Percentiles rank a stretch among this genome's conserved stretches.
Conservation (phyloP, 1,284 basidiomycete species). For the Paramarasmius palmivorus region DNA sequence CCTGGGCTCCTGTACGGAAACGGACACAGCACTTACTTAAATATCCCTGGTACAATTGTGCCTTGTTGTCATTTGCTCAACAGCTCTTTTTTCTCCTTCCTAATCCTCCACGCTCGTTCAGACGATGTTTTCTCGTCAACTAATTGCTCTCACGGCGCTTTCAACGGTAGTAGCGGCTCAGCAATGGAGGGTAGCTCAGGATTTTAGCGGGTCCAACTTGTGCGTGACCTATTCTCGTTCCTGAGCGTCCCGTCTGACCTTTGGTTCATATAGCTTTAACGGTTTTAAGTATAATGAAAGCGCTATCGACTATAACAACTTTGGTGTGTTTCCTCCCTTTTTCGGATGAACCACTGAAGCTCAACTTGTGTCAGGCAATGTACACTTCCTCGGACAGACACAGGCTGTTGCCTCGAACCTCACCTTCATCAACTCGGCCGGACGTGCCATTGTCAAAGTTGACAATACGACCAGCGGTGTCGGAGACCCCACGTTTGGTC, state of each 20-base stretch:
- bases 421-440: slow-evolving; percentile 14
- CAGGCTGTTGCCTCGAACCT: slow-evolving; percentile 9
- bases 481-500: slow-evolving; percentile 12
- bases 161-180: neutral
- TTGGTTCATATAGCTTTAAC: neutral
- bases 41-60: too few relatives aligned
- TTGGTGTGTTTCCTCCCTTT: neutral
- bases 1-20: too few relatives aligned
- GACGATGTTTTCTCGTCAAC: slow-evolving; percentile 1
- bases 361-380: neutral
- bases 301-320: neutral
- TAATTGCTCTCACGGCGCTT: neutral
- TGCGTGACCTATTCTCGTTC: neutral
- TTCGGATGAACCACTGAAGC: neutral
- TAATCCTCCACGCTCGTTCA: neutral
- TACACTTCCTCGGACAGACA: slow-evolving; percentile 8
- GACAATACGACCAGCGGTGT: slow-evolving; percentile 23
- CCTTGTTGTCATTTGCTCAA: too few relatives aligned
- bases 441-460: slow-evolving; percentile 19
- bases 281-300: neutral
- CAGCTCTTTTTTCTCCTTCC: neutral
- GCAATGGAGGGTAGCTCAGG: neutral
- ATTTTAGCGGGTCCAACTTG: slow-evolving; percentile 4
- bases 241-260: too few relatives aligned
- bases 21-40: too few relatives aligned